Evolutionary conservation across 768 basidiomycete genomes (phyloP), one percentile per base, ranked within the genome.

Genomic region (Omphalotus guepiniiformis): DNA sequence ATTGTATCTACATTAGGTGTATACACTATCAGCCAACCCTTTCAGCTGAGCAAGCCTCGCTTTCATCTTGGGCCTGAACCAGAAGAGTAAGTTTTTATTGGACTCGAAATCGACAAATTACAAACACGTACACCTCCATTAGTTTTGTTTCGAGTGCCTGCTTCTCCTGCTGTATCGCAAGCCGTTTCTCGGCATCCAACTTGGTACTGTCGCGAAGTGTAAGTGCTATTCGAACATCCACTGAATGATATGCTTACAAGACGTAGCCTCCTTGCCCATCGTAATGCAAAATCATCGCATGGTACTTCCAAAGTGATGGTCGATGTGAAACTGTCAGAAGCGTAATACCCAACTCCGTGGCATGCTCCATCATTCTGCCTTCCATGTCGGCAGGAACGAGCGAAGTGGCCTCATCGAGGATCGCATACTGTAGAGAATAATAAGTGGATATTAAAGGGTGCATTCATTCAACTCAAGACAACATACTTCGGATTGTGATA

Each of bases 231-330:
- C 18, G 28, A 40, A 8, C 40, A 22, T 29, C 16, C 11, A 11
- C 25, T 25, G 26, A 40, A 21, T 40, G 42, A 41, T 39, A 13
- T 6, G 77, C 90, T 52, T 57, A 93, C 92, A 97, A 99, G 16
- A 93, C 80, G 67, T 97, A 97, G 51, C 90, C 90, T 27, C 95
- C 95, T 64, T 90, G 85, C 6, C 95, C 95, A 57, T 97, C 91
- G 59, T 90, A 93, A 59, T 94, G 89, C 53, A 95, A 66, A 48
- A 95, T 91, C 59, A 85, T 82, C 6, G 84, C 77, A 60, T 95
- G 93, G 60, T 93, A 91, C 62, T 86, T 85, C 92, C 93, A 98
- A 52, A 97, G 63, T 23, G 90, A 93, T 18, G 94, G 90, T 7
- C 94, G 83, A 69, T 98, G 94, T 29, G 93, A 95, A 26, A 98